Base-by-base conservation (phyloP, 169 alveolate species). In the Cytauxzoon felis region DNA sequence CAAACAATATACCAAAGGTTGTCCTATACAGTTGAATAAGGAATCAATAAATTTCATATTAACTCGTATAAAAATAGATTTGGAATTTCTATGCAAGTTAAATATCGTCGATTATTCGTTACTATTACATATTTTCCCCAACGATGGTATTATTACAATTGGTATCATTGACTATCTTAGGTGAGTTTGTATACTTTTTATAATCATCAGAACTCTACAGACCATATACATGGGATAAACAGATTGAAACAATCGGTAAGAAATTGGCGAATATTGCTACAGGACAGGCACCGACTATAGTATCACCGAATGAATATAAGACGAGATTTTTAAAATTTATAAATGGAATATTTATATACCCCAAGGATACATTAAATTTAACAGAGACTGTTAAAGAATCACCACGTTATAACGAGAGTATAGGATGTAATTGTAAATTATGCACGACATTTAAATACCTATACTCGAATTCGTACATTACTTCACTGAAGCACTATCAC, bases 191-290 rank as follows among this genome's bases (percentile, higher is more conserved):
- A 16, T 47, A 47, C 9, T 21, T 11, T 16, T 32, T 50, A 5
- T 13, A 18, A 18, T 5, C 16, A 32, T 2, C 9, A 2, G 29
- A 50, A 16, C 16, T 3, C 40, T 56, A 56, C 38, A 59, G 84
- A 32, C 86, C 86, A 0, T 76, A 76, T 52, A 76, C 86, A 8
- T 76, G 86, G 86, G 86, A 76, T 66, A 76, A 76, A 48, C 86
- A 76, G 68, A 66, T 76, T 16, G 86, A 76, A 29, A 65, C 79
- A 19, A 67, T 76, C 19, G 86, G 86, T 4, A 76, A 76, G 75
- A 67, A 67, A 61, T 23, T 76, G 40, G 86, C 86, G 19, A 76
- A 76, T 52, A 43, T 76, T 21, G 81, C 79, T 26, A 68, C 42
- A 16, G 81, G 81, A 24, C 75, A 76, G 66, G 66, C 19, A 19